Evolutionary conservation across 225 moss, liverwort and hornwort species (phyloP), one percentile per base, ranked within the genome.

Genomic region (Bryum argenteum): DNA sequence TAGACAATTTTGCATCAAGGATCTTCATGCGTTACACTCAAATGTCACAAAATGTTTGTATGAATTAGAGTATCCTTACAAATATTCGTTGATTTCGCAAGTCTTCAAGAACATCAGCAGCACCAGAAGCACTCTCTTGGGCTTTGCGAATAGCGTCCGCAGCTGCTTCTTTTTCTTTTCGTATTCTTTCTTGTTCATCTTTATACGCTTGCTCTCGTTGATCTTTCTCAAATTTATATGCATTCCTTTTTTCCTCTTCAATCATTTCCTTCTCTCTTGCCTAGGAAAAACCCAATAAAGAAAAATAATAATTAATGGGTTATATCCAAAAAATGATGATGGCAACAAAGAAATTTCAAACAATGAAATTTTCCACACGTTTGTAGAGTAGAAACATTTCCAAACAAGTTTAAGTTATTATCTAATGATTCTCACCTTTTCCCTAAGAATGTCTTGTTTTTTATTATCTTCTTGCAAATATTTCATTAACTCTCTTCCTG

Each of bases 81-180:
- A 10, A 73, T 56, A 88, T 88, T 1, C 98, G 80, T 78, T 94
- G 89, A 54, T 91, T 91, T 69, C 92, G 81, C 52, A 98, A 77
- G 8, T 92, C 92, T 26, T 98, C 94, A 2, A 98, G 69, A 28
- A 77, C 70, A 41, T 61, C 76, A 18, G 81, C 82, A 2, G 88
- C 85, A 52, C 87, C 85, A 6, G 69, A 79, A 14, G 92, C 94
- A 51, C 84, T 85, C 61, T 98, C 94, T 86, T 98, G 98, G 53
- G 91, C 69, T 33, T 65, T 72, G 26, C 94, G 76, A 15, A 94
- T 77, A 44, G 73, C 71, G 23, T 88, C 70, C 3, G 77, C 80
- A 21, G 87, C 62, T 8, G 57, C 33, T 33, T 92, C 98, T 76
- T 81, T 89, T 47, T 94, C 92, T 54, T 81, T 85, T 33, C 71